Conservation (phyloP, 2,329 filamentous ascomycete genomes). For the Colletotrichum siamense region DNA sequence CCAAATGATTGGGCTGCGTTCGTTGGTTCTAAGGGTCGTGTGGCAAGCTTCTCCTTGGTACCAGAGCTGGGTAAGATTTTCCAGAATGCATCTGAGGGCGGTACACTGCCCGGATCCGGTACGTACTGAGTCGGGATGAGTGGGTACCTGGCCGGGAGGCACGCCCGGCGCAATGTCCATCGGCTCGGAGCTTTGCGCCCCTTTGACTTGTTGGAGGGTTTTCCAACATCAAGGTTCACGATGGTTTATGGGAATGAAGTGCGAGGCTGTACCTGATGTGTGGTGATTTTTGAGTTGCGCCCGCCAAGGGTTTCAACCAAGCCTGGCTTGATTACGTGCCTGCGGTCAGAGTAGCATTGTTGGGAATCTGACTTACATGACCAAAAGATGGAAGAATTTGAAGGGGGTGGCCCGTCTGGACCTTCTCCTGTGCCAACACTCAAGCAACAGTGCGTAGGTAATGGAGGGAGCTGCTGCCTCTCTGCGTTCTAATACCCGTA, state of each 20-base stretch:
- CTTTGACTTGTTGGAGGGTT: not conserved
- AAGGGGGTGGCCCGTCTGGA: not conserved
- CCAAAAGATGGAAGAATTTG: not conserved
- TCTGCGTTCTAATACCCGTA: not conserved
- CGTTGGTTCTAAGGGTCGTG: not conserved
- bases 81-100: not conserved
- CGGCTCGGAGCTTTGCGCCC: not conserved
- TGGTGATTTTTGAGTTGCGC: not conserved
- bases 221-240: not conserved
- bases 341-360: not conserved
- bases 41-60: not conserved
- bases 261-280: not conserved
- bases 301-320: not conserved
- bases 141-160: not conserved
- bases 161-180: not conserved
- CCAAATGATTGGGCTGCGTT: not conserved
- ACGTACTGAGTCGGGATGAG: not conserved
- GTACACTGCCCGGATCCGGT: not conserved
- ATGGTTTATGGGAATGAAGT: not conserved
- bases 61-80: constrained; percentile 12
- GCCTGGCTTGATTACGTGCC: not conserved
- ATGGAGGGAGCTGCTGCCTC: not conserved
- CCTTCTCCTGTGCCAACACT: not conserved
- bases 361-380: not conserved
- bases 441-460: not conserved